Base-by-base conservation (phyloP, 108 stramenopile species). In the Stephanodiscus minutulus region DNA sequence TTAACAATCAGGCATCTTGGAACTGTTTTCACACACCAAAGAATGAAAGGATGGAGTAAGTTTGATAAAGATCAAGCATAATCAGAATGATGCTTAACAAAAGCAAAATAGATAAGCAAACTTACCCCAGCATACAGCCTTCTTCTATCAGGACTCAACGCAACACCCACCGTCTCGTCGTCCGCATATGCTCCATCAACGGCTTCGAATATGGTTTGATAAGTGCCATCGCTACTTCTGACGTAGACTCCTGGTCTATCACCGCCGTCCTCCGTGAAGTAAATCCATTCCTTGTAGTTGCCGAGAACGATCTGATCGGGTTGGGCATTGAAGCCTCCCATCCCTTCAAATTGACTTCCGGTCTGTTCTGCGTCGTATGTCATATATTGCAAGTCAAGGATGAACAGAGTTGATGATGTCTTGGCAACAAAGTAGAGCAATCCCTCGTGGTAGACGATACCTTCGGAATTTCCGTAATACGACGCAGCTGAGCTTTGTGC, bases 191-290 rank as follows among this genome's bases (percentile, higher is more conserved):
- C 39, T 11, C 46, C 37, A 39, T 47, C 60, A 28, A 41, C 43
- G 3, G 72, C 74, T 25, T 81, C 76, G 68, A 88, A 78, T n/a
- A 83, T 82, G n/a, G 76, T 64, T 49, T 72, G 83, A 9, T 61
- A 48, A 2, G 58, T 74, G 4, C 57, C 63, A 31, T 20, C 35
- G 0, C 33, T 36, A 31, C 29, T 56, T n/a, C 83, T 65, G 36
- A 83, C 46, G 60, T 83, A 79, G 7, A 86, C 71, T 10, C 83
- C 85, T 9, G 76, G 68, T 10, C 68, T 64, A n/a, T 35, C 29
- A n/a, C 87, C 89, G 20, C 83, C 86, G 39, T 90, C 88, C 68
- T 90, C 88, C 21, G 83, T 84, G 22, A 91, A 85, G 72, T 85
- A 91, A 17, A 91, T 53, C 48, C 83, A 68, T 5, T 61, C 48